Evolutionary conservation across 768 basidiomycete genomes (phyloP), one percentile per base, ranked within the genome.

Genomic region (Tylopilus felleus): DNA sequence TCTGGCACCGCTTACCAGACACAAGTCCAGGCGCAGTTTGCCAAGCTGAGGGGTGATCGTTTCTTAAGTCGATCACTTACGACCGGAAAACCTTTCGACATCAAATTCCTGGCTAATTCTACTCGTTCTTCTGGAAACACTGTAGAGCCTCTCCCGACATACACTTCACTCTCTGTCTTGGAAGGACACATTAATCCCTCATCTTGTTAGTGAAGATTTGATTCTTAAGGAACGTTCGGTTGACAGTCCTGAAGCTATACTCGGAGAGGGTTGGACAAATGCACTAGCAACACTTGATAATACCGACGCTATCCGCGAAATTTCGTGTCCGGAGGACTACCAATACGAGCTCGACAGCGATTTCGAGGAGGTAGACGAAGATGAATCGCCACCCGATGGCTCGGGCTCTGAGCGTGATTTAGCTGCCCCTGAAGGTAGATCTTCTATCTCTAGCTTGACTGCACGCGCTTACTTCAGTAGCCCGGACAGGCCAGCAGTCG

Each of bases 281-380:
- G 29, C 29, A 8, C 29, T 29, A 29, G 29, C 29, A 12, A 29
- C 29, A 8, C 29, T 29, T 12, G 29, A 29, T 9, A 29, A 29
- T 12, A 29, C 29, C 29, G 29, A 29, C 29, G 2, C 29, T 29
- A 21, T 19, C 31, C 12, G 31, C 31, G 58, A 58, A 22, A 52
- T 65, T 29, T 29, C 9, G 12, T 56, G 53, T 29, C 55, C 59
- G 5, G 17, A 38, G 1, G 56, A 40, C 28, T 57, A 61, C 31
- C 56, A 68, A 8, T 59, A 65, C 29, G 57, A 59, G 6, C 55
- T 51, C 36, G 68, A 68, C 29, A 68, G 68, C 13, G 64, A 70
- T 47, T 58, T 49, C 4, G 63, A 66, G 31, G 31, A 33, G 12
- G 31, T 33, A 33, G 61, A 70, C 29, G 65, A 65, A 21, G 58